Percentiles rank a stretch among this genome's conserved stretches.
These are phyloP conservation scores for Clarkia xantiana DNA, from an alignment of 345 rosid genomes.

Conservation along the genomic window DNA sequence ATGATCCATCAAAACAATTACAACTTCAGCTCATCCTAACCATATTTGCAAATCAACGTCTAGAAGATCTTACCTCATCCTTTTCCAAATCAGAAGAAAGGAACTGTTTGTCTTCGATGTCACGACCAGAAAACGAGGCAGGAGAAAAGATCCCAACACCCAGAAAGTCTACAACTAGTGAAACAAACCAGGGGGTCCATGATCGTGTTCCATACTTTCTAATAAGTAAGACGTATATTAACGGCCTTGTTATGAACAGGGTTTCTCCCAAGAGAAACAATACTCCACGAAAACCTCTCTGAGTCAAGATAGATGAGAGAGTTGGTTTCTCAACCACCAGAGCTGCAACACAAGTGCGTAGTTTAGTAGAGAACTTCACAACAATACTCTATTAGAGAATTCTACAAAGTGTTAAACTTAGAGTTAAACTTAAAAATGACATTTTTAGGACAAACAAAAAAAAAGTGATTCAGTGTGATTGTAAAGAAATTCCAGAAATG, in stretches of 20 bases:
- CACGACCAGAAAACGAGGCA: constrained; percentile 18
- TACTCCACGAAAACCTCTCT: constrained; percentile 53
- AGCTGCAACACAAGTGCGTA: constrained; percentile 20
- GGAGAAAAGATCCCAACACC: constrained; percentile 46
- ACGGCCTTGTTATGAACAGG: constrained; percentile 68
- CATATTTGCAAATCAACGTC: too few relatives aligned
- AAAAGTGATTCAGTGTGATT: too few relatives aligned
- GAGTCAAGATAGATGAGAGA: constrained; percentile 41
- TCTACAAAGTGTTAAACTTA: not conserved
- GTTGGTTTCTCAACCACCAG: constrained; percentile 25
- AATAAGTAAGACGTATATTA: constrained; percentile 68
- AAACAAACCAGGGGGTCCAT: constrained; percentile 90
- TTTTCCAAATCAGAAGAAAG: constrained; percentile 41
- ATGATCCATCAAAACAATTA: too few relatives aligned
- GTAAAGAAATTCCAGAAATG: too few relatives aligned
- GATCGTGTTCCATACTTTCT: constrained; percentile 67
- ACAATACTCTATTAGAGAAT: not conserved
- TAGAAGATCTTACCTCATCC: constrained; percentile 50
- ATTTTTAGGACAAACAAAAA: too few relatives aligned
- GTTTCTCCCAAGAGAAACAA: constrained; percentile 56
- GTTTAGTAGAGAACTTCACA: not conserved
- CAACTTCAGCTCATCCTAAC: too few relatives aligned
- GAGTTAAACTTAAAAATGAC: not conserved
- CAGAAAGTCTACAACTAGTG: constrained; percentile 48
- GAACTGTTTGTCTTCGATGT: constrained; percentile 23